Base-by-base conservation (phyloP, 345 rosid species). In the Noccaea bulbosa region DNA sequence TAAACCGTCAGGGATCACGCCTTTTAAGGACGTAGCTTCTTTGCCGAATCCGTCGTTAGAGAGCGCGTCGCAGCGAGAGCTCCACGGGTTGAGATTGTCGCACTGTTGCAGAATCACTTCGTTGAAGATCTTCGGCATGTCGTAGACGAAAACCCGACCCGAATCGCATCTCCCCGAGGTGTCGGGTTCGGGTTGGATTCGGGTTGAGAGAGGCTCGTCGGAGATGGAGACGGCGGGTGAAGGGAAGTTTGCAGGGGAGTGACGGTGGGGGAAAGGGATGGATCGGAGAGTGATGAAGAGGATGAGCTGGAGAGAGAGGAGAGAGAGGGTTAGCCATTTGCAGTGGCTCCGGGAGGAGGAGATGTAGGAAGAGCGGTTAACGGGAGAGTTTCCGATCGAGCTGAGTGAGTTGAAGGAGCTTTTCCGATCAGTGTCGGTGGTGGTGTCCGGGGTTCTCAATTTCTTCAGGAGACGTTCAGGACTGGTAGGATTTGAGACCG, bases 81-180 rank as follows among this genome's bases (percentile, higher is more conserved):
- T 86, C 97, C 97, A 94, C 2, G 97, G 95, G 68, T 85, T 90
- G 60, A 91, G 78, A 12, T 85, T 74, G 20, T 86, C 95, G 64
- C 99, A 94, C 11, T 85, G 72, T 44, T 79, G 73, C 4, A 94
- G 17, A 15, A 91, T 57, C 44, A 87, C 96, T n/a, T 58, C 15
- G 81, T 94, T 92, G 75, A 94, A 86, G 33, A 70, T 27, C n/a
- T 75, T 74, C 15, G 99, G 98, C 45, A 94, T 69, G 1, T 87
- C 84, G 83, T 94, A 94, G 8, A 94, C 97, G 65, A 75, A 94
- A 30, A 94, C 81, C 65, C 76, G 82, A 11, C 97, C 96, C 7
- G 62, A 70, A 6, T 72, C 70, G 74, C 98, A 91, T 67, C 74
- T 67, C 4, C 3, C 41, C 0, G 66, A 8, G 38, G 40, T 14